Evolutionary conservation across 1,284 basidiomycete genomes (phyloP).

Genomic region (Rhodotorula mucilaginosa): DNA sequence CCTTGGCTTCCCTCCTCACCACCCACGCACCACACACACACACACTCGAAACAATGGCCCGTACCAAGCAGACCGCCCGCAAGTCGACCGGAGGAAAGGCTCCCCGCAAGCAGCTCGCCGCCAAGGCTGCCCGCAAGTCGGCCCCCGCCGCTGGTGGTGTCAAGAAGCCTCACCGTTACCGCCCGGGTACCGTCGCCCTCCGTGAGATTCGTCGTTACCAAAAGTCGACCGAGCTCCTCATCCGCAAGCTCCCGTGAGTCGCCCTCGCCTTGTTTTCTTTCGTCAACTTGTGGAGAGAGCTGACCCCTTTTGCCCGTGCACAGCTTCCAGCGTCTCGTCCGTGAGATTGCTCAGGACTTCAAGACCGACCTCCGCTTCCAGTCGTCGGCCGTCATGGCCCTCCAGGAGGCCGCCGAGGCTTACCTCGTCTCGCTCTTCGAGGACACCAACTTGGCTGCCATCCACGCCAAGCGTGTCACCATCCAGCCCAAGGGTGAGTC

Average conservation of each 20-base stretch:
- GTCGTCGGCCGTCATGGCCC: constrained; percentile 47
- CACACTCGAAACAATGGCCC: constrained; percentile 46
- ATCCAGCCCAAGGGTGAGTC: constrained; percentile 56
- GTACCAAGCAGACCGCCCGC: constrained; percentile 61
- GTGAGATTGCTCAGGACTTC: constrained; percentile 48
- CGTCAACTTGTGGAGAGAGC: neutral
- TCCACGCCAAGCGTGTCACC: constrained; percentile 60
- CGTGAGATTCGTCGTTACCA: constrained; percentile 60
- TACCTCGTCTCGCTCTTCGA: constrained; percentile 86
- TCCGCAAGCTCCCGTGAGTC: constrained; percentile 52
- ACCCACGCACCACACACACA: neutral
- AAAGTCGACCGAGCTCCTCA: constrained; percentile 56
- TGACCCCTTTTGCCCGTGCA: constrained; percentile 1
- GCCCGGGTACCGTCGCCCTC: constrained; percentile 58
- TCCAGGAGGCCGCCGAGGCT: constrained; percentile 60
- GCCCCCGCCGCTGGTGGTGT: constrained; percentile 58
- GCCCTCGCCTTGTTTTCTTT: neutral
- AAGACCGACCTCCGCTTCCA: constrained; percentile 48
- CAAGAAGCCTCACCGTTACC: constrained; percentile 63
- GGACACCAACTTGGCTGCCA: constrained; percentile 56
- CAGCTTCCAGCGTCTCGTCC: constrained; percentile 45
- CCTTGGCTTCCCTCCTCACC: neutral
- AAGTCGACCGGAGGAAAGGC: constrained; percentile 54
- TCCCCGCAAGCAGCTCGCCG: constrained; percentile 54
- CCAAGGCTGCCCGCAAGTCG: constrained; percentile 56